Percentiles rank a stretch among this genome's conserved stretches.
These are phyloP conservation scores for Adansonia grandidieri DNA, from an alignment of 441 rosid genomes.

Conservation along the genomic window DNA sequence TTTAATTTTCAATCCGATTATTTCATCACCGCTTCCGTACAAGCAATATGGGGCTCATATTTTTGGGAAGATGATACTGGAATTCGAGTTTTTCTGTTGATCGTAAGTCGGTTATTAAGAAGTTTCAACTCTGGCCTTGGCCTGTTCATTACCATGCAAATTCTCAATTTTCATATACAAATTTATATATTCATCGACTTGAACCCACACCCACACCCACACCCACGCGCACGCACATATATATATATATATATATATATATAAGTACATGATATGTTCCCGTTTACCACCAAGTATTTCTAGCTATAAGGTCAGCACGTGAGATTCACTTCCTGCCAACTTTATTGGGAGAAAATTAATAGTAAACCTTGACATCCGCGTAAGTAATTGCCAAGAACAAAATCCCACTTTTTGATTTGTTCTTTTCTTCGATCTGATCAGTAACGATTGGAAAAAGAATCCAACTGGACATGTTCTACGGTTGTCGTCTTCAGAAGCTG, in stretches of 20 bases:
- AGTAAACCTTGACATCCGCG: conserved; percentile 5
- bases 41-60: too few species aligned
- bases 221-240: not conserved
- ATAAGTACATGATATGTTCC: not conserved
- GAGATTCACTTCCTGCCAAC: not conserved
- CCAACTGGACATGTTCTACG: conserved; percentile 37
- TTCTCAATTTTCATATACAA: not conserved
- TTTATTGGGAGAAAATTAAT: conserved; percentile 5
- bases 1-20: too few species aligned
- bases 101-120: not conserved
- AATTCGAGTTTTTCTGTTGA: not conserved
- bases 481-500: conserved; percentile 40
- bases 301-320: conserved; percentile 26
- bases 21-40: too few species aligned
- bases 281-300: not conserved
- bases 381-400: not conserved
- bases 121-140: not conserved
- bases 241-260: not conserved
- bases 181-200: not conserved
- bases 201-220: too few species aligned
- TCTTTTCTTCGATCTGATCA: conserved; percentile 16
- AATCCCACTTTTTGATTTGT: not conserved
- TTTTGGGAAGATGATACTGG: not conserved
- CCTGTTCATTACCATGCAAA: not conserved
- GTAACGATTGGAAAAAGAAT: conserved; percentile 44